These are phyloP conservation scores for Coccomyxa subellipsoidea DNA, from an alignment of 163 green algal species.

Conservation along the genomic window DNA sequence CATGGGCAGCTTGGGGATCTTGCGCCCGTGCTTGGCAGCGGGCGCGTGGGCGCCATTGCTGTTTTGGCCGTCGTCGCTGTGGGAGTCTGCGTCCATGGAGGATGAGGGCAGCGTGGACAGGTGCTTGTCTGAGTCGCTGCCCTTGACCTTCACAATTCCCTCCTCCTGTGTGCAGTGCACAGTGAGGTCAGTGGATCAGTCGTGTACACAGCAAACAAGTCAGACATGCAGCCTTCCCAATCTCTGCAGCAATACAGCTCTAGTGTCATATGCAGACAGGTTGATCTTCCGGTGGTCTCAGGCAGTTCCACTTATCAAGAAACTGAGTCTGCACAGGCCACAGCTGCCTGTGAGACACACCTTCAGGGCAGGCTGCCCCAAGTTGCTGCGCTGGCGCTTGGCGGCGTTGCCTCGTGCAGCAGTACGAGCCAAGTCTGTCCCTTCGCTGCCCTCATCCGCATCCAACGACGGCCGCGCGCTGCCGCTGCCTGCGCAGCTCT, in stretches of 20 bases:
- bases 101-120: not conserved
- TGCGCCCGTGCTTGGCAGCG: not conserved
- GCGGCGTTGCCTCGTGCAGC: not conserved
- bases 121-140: not conserved
- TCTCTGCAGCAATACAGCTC: no score
- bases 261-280: no score
- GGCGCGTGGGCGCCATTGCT: not conserved
- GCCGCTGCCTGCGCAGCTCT: not conserved
- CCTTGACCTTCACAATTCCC: not conserved
- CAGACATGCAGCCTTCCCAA: no score
- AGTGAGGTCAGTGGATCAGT: no score
- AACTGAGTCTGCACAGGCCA: no score
- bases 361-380: not conserved
- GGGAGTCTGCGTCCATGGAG: not conserved
- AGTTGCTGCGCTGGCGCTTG: constrained; percentile 6
- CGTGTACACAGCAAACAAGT: no score
- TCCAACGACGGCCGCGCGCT: not conserved
- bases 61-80: not conserved
- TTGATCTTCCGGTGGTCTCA: no score
- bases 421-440: not conserved
- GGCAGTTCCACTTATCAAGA: no score
- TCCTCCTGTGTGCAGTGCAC: not conserved
- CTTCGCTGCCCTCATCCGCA: not conserved
- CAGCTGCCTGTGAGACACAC: no score
- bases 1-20: constrained; percentile 47